Conservation (phyloP, 2,329 filamentous ascomycete species). For the Pseudogymnoascus sp. region DNA sequence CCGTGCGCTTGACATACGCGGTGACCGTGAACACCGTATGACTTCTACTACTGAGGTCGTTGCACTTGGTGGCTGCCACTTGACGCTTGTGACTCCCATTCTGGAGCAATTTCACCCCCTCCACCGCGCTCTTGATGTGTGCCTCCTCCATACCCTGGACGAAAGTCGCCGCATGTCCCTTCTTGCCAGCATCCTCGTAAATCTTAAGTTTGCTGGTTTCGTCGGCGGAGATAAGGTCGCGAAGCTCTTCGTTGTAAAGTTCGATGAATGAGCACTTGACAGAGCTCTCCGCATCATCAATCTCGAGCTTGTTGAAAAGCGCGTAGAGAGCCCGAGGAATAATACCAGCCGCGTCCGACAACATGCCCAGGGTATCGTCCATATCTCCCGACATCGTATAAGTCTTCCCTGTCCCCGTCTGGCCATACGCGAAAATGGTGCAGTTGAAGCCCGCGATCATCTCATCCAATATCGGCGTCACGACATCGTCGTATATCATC, state of each 20-base stretch:
- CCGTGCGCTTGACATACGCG: constrained; percentile 75
- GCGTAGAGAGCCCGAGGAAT: constrained; percentile 85
- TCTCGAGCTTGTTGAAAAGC: constrained; percentile 77
- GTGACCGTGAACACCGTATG: constrained; percentile 98
- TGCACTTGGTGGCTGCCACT: constrained; percentile 99
- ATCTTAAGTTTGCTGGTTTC: constrained; percentile 88
- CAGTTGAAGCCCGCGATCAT: constrained; percentile 95
- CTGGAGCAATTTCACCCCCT: constrained; percentile 83
- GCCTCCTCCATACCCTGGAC: constrained; percentile 98
- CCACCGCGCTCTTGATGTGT: constrained; percentile 76
- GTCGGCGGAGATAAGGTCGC: constrained; percentile 78
- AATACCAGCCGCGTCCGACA: constrained; percentile 89
- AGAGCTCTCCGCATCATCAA: constrained; percentile 71
- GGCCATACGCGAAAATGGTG: constrained; percentile 97
- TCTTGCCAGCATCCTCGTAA: constrained; percentile 82
- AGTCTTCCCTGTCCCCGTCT: constrained; percentile 96
- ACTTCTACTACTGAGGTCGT: constrained; percentile 92
- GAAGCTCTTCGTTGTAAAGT: constrained; percentile 94
- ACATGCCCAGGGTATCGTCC: constrained; percentile 73
- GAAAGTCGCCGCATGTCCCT: constrained; percentile 75
- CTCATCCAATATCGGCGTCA: constrained; percentile 89
- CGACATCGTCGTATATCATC: constrained; percentile 93
- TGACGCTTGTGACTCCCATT: constrained; percentile 88
- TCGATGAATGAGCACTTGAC: constrained; percentile 99
- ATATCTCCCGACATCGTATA: constrained; percentile 99